phyloP scores from a whole-genome alignment of 345 rosid species.

The Hibiscus tridactylites region DNA sequence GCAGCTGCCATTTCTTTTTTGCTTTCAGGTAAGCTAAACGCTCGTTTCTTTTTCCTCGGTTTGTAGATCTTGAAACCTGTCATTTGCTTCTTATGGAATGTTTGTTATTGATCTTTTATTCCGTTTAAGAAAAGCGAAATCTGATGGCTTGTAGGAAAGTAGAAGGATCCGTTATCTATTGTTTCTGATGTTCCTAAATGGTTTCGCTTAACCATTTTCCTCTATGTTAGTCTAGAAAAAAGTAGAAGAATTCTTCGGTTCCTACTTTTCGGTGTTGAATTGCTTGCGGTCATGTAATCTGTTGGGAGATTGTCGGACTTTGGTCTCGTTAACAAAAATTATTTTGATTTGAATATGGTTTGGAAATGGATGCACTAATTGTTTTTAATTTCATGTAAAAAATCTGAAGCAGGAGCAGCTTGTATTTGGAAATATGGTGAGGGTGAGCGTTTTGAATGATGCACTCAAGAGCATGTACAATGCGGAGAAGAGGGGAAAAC shows the following conservation, averaged over 20 bases:
- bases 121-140: neutral
- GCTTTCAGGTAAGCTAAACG: neutral
- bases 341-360: neutral
- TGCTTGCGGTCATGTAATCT: neutral
- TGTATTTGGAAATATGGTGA: conserved; percentile 41
- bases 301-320: neutral
- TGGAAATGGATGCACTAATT: neutral
- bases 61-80: neutral
- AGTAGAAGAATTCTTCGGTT: neutral
- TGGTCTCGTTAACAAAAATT: neutral
- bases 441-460: conserved; percentile 70
- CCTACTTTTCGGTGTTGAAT: neutral
- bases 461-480: conserved; percentile 77
- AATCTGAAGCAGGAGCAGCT: conserved; percentile 12
- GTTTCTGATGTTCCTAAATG: neutral
- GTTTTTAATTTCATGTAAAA: neutral
- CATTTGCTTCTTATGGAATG: no score
- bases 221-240: neutral
- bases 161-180: neutral
- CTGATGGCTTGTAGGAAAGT: neutral
- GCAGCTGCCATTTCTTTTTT: neutral
- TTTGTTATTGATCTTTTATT: neutral
- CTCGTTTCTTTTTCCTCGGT: neutral
- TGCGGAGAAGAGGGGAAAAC: conserved; percentile 74
- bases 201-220: no score